Base-by-base conservation (phyloP, 495 filamentous ascomycete genomes). In the Podospora sp. region DNA sequence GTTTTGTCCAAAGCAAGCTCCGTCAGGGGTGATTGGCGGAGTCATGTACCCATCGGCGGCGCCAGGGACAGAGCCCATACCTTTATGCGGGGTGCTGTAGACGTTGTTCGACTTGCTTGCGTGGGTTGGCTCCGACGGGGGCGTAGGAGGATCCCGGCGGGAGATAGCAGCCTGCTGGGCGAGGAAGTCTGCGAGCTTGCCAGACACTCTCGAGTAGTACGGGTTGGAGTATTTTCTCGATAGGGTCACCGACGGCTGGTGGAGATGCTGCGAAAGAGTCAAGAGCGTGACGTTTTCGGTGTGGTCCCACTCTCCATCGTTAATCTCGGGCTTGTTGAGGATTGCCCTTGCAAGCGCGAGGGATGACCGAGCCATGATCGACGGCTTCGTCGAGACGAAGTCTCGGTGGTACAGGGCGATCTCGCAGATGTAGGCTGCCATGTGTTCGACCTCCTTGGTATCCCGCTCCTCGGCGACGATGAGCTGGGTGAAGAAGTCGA, bases 401-500 rank as follows among this genome's bases (percentile, higher is more conserved):
- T 98, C 96, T 72, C 92, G 90, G 80, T 97, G 92, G 82, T 96
- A 99, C 52, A 98, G 81, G 26, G 93, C 92, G 72, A 97, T 93
- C 79, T 99, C 95, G 69, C 91, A 87, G 55, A 99, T 89, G 82
- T 97, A 99, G 62, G 91, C 85, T 18, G 95, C 88, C 91, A 98
- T 94, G 75, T 97, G 91, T 79, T 97, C 92, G 26, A 96, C 89
- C 78, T 98, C 93, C 29, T 87, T 83, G 78, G 96, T 92, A 66
- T 92, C 90, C 68, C 91, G 79, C 63, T 90, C 87, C 68, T 86
- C 82, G 26, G 82, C 81, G 36, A 91, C 79, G 26, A 88, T 87
- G 66, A 97, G 76, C 69, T 96, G 89, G 50, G 97, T 84, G 80
- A 97, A 99, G 74, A 86, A 90, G 76, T 98, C 94, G 62, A 97